These are phyloP conservation scores for Ustilago hordei DNA, from an alignment of 1,284 basidiomycete genomes.

Conservation along the genomic window DNA sequence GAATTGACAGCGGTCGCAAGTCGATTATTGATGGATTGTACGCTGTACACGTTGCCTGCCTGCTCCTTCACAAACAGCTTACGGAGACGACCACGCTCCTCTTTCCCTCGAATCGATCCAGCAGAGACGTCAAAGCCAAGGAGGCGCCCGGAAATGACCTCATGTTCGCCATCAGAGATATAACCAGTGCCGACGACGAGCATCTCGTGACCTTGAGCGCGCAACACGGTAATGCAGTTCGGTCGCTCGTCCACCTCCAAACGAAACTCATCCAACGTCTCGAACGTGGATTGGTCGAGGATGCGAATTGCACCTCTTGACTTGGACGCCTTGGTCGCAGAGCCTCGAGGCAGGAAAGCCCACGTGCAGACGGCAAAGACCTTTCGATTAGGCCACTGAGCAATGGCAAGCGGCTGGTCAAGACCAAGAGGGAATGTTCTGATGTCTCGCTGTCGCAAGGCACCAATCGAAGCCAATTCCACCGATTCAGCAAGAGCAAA, in stretches of 20 bases:
- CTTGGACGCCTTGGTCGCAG: slow-evolving; percentile 10
- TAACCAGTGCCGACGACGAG: slow-evolving; percentile 64
- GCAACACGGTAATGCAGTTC: slow-evolving; percentile 51
- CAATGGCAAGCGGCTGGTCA: slow-evolving; percentile 68
- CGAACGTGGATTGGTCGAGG: slow-evolving; percentile 25
- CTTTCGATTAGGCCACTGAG: slow-evolving; percentile 39
- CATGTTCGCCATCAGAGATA: slow-evolving; percentile 27
- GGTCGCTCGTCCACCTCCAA: slow-evolving; percentile 61
- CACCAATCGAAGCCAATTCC: slow-evolving; percentile 60
- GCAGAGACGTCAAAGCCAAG: slow-evolving; percentile 43
- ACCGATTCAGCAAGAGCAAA: slow-evolving; percentile 51
- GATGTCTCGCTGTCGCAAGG: slow-evolving; percentile 65
- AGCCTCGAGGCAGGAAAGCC: slow-evolving; percentile 49
- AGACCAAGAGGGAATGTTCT: slow-evolving; percentile 67
- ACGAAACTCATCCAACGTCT: slow-evolving; percentile 32
- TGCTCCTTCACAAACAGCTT: slow-evolving; percentile 51
- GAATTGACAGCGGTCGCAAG: slow-evolving; percentile 64
- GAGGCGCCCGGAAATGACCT: slow-evolving; percentile 53
- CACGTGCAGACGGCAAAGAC: slow-evolving; percentile 51
- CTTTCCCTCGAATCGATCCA: slow-evolving; percentile 33
- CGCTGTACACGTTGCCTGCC: slow-evolving; percentile 61
- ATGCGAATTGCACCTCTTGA: slow-evolving; percentile 37
- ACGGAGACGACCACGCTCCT: slow-evolving; percentile 27
- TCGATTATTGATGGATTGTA: slow-evolving; percentile 33
- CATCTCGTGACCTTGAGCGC: slow-evolving; percentile 23